A percentile compares a stretch with the other conserved stretches of the same genome.
These are phyloP conservation scores for Nicotiana paniculata DNA, from an alignment of 257 asterid species.

Conservation along the genomic window DNA sequence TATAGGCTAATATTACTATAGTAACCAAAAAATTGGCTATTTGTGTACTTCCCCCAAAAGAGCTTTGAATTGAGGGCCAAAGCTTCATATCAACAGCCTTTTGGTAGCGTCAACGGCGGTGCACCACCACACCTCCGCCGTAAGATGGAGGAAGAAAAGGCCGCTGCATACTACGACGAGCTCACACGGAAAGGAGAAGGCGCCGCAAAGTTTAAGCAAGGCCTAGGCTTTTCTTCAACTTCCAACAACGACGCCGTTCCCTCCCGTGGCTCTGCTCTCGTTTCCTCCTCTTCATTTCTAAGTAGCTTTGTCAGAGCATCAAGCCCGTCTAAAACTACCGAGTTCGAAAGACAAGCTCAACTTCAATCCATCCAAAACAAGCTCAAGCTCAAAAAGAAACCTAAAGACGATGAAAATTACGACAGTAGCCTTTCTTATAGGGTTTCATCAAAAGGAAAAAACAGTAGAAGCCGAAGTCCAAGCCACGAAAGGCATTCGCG, in stretches of 20 bases:
- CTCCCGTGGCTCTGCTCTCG: slow-evolving; percentile 58
- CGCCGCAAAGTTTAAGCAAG: slow-evolving; percentile 88
- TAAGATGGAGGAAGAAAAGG: slow-evolving; percentile 85
- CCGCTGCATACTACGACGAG: slow-evolving; percentile 91
- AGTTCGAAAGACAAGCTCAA: slow-evolving; percentile 52
- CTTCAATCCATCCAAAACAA: slow-evolving; percentile 62
- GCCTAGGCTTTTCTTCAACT: slow-evolving; percentile 70
- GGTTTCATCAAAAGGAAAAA: slow-evolving; percentile 18
- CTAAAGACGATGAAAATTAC: slow-evolving; percentile 17
- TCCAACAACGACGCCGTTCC: slow-evolving; percentile 40
- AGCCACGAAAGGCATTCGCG: background rate
- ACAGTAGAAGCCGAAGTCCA: background rate
- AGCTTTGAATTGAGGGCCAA: no score
- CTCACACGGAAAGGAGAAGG: slow-evolving; percentile 80
- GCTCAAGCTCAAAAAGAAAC: slow-evolving; percentile 48
- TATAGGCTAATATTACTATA: no score
- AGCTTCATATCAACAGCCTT: no score
- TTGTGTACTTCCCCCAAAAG: no score
- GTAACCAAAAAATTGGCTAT: no score
- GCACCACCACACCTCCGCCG: slow-evolving; percentile 8
- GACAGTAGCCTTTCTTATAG: slow-evolving; percentile 1
- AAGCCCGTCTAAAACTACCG: slow-evolving; percentile 48
- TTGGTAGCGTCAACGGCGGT: background rate
- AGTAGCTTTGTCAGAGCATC: slow-evolving; percentile 73
- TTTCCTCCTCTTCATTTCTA: slow-evolving; percentile 52